A percentile compares a stretch with the other conserved stretches of the same genome.
These are phyloP conservation scores for Colletotrichum musicola DNA, from an alignment of 2,329 filamentous ascomycete genomes.

Conservation along the genomic window DNA sequence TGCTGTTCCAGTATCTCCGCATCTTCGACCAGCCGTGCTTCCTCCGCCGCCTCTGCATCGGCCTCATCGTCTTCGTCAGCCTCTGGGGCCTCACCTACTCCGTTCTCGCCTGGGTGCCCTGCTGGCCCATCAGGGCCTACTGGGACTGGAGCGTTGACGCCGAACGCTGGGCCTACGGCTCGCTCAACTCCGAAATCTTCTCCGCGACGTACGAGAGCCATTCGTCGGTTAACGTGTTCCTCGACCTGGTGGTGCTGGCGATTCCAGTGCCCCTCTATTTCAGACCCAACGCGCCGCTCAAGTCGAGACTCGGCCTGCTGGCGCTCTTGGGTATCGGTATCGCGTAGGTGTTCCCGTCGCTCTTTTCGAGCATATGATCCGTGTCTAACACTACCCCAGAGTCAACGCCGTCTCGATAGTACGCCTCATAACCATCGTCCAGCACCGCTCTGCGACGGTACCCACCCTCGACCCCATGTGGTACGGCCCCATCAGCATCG, in stretches of 20 bases:
- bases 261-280: conserved; percentile 51
- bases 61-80: conserved; percentile 35
- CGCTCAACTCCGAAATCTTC: conserved; percentile 43
- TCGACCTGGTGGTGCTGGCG: conserved; percentile 49
- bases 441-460: conserved; percentile 46
- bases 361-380: no score
- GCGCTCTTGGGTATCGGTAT: conserved; percentile 47
- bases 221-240: conserved; percentile 48
- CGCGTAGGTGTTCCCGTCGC: no score
- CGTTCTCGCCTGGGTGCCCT: conserved; percentile 47
- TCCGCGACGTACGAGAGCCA: conserved; percentile 50
- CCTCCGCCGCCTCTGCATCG: conserved; percentile 42
- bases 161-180: conserved; percentile 49
- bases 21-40: conserved; percentile 47
- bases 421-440: conserved; percentile 47
- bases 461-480: conserved; percentile 51
- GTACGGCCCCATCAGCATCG: conserved; percentile 45
- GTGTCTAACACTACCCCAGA: not conserved
- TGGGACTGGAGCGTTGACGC: conserved; percentile 41
- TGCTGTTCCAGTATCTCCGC: conserved; percentile 53
- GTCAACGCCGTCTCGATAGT: conserved; percentile 47
- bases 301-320: conserved; percentile 45
- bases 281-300: conserved; percentile 38
- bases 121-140: conserved; percentile 42
- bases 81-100: conserved; percentile 44